Percentiles rank a stretch among this genome's conserved stretches.
These are phyloP conservation scores for Stevia rebaudiana DNA, from an alignment of 140 eudicot genomes.

Conservation along the genomic window DNA sequence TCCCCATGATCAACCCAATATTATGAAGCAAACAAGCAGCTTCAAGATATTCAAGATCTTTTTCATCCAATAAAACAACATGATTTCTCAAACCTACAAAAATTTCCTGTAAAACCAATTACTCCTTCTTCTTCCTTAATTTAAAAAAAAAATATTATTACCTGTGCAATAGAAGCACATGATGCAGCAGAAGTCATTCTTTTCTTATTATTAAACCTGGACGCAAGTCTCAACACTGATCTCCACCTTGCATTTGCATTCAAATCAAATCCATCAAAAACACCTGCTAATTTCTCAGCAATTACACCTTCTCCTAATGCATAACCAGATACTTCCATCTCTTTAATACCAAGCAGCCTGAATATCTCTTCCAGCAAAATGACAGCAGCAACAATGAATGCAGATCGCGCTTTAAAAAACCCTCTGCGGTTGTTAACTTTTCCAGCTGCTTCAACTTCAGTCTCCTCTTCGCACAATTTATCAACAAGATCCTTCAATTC, in stretches of 20 bases:
- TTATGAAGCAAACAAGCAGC: constrained; percentile 94
- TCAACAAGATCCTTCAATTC: constrained; percentile 56
- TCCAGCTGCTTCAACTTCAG: constrained; percentile 18
- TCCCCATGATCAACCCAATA: constrained; percentile 58
- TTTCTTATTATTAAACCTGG: constrained; percentile 72
- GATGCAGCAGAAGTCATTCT: constrained; percentile 54
- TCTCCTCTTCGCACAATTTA: constrained; percentile 37
- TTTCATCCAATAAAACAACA: constrained; percentile 40
- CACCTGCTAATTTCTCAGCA: constrained; percentile 49
- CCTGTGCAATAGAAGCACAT: constrained; percentile 65
- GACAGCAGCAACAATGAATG: constrained; percentile 66
- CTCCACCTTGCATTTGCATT: constrained; percentile 67
- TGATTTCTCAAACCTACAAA: constrained; percentile 6
- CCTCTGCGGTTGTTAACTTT: constrained; percentile 31
- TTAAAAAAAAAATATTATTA: constrained; percentile 6
- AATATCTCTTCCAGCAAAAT: constrained; percentile 68
- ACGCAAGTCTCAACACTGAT: constrained; percentile 61
- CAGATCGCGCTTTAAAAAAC: constrained; percentile 50
- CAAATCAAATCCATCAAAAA: constrained; percentile 49
- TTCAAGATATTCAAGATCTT: constrained; percentile 83
- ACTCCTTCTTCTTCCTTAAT: constrained; percentile 48
- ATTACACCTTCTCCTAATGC: constrained; percentile 83
- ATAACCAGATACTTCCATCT: constrained; percentile 75
- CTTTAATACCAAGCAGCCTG: constrained; percentile 51
- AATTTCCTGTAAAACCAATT: no score